These are phyloP conservation scores for Aspergillus heteromorphus DNA, from an alignment of 495 filamentous ascomycete genomes.

Conservation along the genomic window DNA sequence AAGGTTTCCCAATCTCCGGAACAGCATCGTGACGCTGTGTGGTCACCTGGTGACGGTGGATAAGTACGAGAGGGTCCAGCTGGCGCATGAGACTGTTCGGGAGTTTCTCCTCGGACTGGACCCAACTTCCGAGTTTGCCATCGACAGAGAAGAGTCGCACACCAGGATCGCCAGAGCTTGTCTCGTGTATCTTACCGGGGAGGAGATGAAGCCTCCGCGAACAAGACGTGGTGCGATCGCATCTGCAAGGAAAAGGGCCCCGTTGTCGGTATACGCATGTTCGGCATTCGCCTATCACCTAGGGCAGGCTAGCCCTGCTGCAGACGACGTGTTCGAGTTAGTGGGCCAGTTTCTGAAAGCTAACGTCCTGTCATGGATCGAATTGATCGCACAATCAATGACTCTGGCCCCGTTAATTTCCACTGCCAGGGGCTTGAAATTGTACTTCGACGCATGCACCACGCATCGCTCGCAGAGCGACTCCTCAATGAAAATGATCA, in stretches of 20 bases:
- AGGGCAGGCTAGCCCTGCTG: conserved; percentile 6
- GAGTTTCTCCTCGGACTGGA: conserved; percentile 22
- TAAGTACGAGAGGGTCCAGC: conserved; percentile 13
- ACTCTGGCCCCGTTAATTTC: conserved; percentile 22
- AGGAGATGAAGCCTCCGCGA: conserved; percentile 23
- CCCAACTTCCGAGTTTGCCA: conserved; percentile 22
- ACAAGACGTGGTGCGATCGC: conserved; percentile 7
- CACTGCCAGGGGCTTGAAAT: conserved; percentile 25
- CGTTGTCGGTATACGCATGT: conserved; percentile 24
- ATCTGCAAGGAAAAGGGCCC: neutral
- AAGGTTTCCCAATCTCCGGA: conserved; percentile 19
- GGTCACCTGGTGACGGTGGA: conserved; percentile 32
- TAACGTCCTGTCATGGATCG: conserved; percentile 36
- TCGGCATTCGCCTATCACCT: conserved; percentile 30
- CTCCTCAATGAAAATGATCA: too few species aligned
- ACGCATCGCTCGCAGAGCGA: too few species aligned
- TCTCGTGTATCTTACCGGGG: conserved; percentile 12
- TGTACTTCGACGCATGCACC: conserved; percentile 20
- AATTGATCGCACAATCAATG: conserved; percentile 21
- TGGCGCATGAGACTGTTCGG: conserved; percentile 33
- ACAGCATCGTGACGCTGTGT: conserved; percentile 27
- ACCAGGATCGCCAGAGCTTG: conserved; percentile 21
- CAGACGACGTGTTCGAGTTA: conserved; percentile 10
- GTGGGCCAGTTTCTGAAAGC: conserved; percentile 24
- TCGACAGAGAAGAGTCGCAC: conserved; percentile 13